Evolutionary conservation across 2,329 filamentous ascomycete species (phyloP).

Genomic region (Fusarium sp.): DNA sequence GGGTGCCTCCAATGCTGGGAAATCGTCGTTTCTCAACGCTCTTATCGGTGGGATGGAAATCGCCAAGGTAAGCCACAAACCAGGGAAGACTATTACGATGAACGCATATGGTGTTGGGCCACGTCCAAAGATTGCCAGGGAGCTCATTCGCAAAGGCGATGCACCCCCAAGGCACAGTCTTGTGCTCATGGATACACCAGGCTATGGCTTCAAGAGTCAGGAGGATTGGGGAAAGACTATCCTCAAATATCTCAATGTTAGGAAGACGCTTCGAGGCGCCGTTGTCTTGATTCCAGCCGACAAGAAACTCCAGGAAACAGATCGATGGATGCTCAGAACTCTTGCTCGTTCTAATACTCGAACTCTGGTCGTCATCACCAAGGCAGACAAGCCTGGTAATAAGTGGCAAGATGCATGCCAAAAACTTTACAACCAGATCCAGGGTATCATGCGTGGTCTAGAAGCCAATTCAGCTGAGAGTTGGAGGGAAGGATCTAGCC

Average conservation of each 20-base stretch:
- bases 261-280: slow-evolving; percentile 64
- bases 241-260: slow-evolving; percentile 62
- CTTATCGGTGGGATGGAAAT: slow-evolving; percentile 68
- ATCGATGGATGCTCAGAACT: slow-evolving; percentile 62
- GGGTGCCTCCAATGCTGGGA: slow-evolving; percentile 90
- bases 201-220: slow-evolving; percentile 63
- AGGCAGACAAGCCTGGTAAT: slow-evolving; percentile 64
- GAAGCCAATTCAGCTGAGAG: slow-evolving; percentile 39
- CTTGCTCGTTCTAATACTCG: slow-evolving; percentile 61
- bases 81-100: slow-evolving; percentile 67
- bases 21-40: slow-evolving; percentile 89
- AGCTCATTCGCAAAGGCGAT: slow-evolving; percentile 52
- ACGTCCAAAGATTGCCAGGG: slow-evolving; percentile 48
- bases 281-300: slow-evolving; percentile 67
- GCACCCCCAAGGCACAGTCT: slow-evolving; percentile 62
- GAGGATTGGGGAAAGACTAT: slow-evolving; percentile 67
- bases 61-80: slow-evolving; percentile 64
- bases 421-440: slow-evolving; percentile 47
- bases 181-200: slow-evolving; percentile 65
- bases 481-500: slow-evolving; percentile 51
- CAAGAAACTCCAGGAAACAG: slow-evolving; percentile 64
- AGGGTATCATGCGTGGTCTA: slow-evolving; percentile 46
- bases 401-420: slow-evolving; percentile 50
- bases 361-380: slow-evolving; percentile 67
- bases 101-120: slow-evolving; percentile 69